phyloP scores from a whole-genome alignment of 805 yeast genomes.

The Kodamaea jinghongensis region DNA sequence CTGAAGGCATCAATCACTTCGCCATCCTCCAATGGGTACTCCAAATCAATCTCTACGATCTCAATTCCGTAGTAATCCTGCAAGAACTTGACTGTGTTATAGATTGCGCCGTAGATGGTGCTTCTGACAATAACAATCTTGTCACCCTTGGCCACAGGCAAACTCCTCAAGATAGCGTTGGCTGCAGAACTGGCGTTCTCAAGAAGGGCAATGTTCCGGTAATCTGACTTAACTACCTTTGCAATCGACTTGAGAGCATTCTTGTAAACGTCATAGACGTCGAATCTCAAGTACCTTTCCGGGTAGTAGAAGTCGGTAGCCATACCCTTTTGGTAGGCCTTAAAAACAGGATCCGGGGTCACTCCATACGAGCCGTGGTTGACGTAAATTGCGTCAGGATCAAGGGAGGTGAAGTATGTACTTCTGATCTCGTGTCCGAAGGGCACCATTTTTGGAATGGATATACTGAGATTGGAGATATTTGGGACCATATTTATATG shows the following conservation, averaged over 20 bases:
- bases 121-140: slow-evolving; percentile 42
- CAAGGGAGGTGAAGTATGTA: slow-evolving; percentile 45
- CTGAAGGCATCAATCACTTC: slow-evolving; percentile 26
- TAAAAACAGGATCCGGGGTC: slow-evolving; percentile 47
- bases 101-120: slow-evolving; percentile 55
- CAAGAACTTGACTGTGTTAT: slow-evolving; percentile 46
- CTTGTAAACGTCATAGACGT: slow-evolving; percentile 25
- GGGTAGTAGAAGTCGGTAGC: slow-evolving; percentile 37
- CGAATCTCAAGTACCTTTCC: slow-evolving; percentile 40
- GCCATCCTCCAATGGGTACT: slow-evolving; percentile 15
- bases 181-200: slow-evolving; percentile 61
- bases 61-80: slow-evolving; percentile 15
- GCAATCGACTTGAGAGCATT: slow-evolving; percentile 38
- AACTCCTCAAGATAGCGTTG: slow-evolving; percentile 54
- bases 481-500: no score
- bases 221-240: slow-evolving; percentile 44
- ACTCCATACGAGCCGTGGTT: slow-evolving; percentile 69
- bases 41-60: slow-evolving; percentile 12
- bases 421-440: slow-evolving; percentile 52
- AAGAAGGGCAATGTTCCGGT: slow-evolving; percentile 49
- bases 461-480: no score
- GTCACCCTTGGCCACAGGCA: slow-evolving; percentile 53
- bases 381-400: slow-evolving; percentile 40
- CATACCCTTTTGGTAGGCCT: slow-evolving; percentile 28
- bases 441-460: not conserved